Base-by-base conservation (phyloP, 192 early-diverging fungal genomes). In the Podila minutissima region DNA sequence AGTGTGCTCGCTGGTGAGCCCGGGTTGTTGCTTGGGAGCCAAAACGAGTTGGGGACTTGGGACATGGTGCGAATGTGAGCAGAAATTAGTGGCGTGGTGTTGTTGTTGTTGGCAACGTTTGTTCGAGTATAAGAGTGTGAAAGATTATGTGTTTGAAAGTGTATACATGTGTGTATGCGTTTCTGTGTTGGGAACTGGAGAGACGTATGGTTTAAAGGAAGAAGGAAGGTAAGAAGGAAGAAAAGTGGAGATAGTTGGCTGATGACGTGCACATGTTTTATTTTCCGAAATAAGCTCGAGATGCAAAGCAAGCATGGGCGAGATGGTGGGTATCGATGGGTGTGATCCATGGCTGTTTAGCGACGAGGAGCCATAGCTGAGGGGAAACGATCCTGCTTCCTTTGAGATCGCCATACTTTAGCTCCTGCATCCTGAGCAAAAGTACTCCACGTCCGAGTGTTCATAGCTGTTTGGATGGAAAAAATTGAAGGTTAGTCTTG, bases 401-500 rank as follows among this genome's bases (percentile, higher is more conserved):
- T 46, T 15, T 17, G 41, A 46, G 41, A 46, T 46, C 15, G 41
- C 24, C 6, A 24, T 55, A 6, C 53, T 55, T 26, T 46, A 55
- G 53, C 4, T 55, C 53, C 53, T 55, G 53, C 75, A 79, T 26
- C 26, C 55, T 57, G 24, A 51, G 41, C 75, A 79, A 59, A 67
- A 64, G 35, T 64, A 68, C n/a, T 79, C 75, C 8, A 79, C 70
- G 2, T 79, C 75, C 1, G 69, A 62, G 48, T 68, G 71, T 15
- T 68, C 75, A 35, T 79, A 79, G 46, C 75, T 79, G 67, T 62
- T 29, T 33, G 12, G 10, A 0, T 7, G 26, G 26, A 10, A 69
- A 29, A 13, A 46, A 13, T 8, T 0, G 49, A 33, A 31, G 1
- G 60, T 29, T 17, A 38, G 24, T 12, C 7, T 31, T n/a, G 24